A percentile compares a stretch with the other conserved stretches of the same genome.
Evolutionary conservation across 352 stramenopile genomes (phyloP).

Genomic region (Phytophthora uliginosa): DNA sequence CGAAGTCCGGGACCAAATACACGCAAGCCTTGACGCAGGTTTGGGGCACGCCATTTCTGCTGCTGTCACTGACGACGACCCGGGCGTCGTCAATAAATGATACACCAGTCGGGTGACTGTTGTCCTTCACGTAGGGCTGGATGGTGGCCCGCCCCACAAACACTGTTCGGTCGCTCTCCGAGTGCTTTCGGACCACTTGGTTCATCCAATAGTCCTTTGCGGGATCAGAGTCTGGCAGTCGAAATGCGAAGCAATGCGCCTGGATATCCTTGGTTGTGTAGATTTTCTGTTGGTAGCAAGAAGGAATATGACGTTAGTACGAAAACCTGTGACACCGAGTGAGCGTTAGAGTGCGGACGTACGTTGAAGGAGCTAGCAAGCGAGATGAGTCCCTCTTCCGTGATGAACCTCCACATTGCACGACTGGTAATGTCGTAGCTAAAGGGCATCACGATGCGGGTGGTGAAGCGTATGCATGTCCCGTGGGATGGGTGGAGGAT

Average conservation of each 20-base stretch:
- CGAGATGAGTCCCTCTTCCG: constrained; percentile 27
- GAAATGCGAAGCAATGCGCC: constrained; percentile 33
- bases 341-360: constrained; percentile 1
- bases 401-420: constrained; percentile 36
- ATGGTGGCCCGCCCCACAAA: constrained; percentile 36
- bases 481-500: constrained; percentile 33
- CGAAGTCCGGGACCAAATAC: constrained; percentile 41
- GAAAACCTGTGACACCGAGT: neutral
- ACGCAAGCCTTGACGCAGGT: constrained; percentile 29
- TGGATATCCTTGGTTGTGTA: constrained; percentile 37
- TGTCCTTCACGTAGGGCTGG: constrained; percentile 39
- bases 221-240: constrained; percentile 20
- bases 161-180: constrained; percentile 27
- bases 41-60: constrained; percentile 18
- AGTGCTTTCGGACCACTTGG: constrained; percentile 31
- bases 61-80: constrained; percentile 26
- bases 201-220: constrained; percentile 35
- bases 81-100: constrained; percentile 34
- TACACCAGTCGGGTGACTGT: constrained; percentile 29
- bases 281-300: constrained; percentile 32
- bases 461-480: constrained; percentile 35
- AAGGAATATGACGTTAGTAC: constrained; percentile 6
- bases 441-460: constrained; percentile 30
- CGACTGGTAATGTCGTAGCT: constrained; percentile 33
- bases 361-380: constrained; percentile 37